Conservation (phyloP, 352 stramenopile species). For the Phytophthora macrochlamydospora region DNA sequence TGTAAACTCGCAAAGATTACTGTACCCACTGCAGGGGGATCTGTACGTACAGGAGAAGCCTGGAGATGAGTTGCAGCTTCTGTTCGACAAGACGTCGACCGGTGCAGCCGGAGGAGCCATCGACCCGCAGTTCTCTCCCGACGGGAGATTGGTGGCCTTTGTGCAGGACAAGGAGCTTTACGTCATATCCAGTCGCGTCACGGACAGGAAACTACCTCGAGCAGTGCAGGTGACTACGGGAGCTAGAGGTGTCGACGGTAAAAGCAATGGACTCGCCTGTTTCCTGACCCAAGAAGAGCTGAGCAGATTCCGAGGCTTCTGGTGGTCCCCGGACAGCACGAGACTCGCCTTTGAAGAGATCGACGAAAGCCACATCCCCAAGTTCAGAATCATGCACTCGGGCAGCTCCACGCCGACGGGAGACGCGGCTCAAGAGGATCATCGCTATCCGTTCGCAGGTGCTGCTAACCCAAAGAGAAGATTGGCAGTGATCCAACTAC, state of each 20-base stretch:
- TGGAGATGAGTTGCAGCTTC: slow-evolving; percentile 66
- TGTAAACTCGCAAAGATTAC: slow-evolving; percentile 64
- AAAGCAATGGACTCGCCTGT: slow-evolving; percentile 95
- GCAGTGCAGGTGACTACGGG: slow-evolving; percentile 79
- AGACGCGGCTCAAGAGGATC: slow-evolving; percentile 70
- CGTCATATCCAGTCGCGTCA: slow-evolving; percentile 71
- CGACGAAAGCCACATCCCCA: slow-evolving; percentile 93
- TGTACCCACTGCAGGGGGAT: slow-evolving; percentile 93
- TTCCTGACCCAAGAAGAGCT: slow-evolving; percentile 98
- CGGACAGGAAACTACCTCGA: slow-evolving; percentile 27
- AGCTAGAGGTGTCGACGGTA: slow-evolving; percentile 65
- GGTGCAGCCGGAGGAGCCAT: slow-evolving; percentile 82
- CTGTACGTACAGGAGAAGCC: slow-evolving; percentile 93
- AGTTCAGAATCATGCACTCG: slow-evolving; percentile 96
- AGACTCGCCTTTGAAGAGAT: slow-evolving; percentile 91
- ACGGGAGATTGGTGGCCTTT: slow-evolving; percentile 94
- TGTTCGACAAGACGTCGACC: slow-evolving; percentile 89
- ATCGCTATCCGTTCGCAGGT: slow-evolving; percentile 94
- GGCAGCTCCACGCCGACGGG: slow-evolving; percentile 71
- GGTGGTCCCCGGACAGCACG: slow-evolving; percentile 92
- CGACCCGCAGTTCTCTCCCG: slow-evolving; percentile 93
- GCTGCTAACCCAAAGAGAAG: slow-evolving; percentile 90
- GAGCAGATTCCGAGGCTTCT: slow-evolving; percentile 96
- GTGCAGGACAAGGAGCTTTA: slow-evolving; percentile 95
- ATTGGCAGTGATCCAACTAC: slow-evolving; percentile 70